These are phyloP conservation scores for Fusarium sp. DNA, from an alignment of 2,329 filamentous ascomycete species.

Conservation along the genomic window DNA sequence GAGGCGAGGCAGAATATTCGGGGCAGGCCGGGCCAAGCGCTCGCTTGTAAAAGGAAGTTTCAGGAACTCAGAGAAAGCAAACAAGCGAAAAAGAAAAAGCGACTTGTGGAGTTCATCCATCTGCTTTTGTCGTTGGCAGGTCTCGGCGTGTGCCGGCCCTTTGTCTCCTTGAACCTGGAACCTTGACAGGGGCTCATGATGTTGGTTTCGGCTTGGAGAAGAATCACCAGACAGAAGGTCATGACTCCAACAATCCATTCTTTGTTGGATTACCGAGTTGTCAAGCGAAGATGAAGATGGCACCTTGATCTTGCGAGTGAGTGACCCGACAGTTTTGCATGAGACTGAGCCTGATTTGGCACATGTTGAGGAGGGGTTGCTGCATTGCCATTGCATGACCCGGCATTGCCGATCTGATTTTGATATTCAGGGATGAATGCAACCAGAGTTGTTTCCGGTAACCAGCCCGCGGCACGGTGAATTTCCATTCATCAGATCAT, in stretches of 20 bases:
- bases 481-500: neutral
- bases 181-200: neutral
- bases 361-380: neutral
- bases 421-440: constrained; percentile 1
- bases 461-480: neutral
- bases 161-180: neutral
- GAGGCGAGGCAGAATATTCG: neutral
- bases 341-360: constrained; percentile 4
- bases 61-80: neutral
- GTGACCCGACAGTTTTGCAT: constrained; percentile 9
- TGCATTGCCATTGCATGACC: constrained; percentile 1
- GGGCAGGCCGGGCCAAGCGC: neutral
- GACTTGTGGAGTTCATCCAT: neutral
- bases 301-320: neutral
- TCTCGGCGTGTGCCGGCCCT: neutral
- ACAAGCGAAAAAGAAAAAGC: neutral
- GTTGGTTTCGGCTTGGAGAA: constrained; percentile 1
- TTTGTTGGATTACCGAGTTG: constrained; percentile 1
- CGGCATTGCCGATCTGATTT: constrained; percentile 17
- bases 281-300: neutral
- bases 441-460: constrained; percentile 5
- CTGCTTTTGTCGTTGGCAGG: neutral
- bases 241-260: constrained; percentile 4
- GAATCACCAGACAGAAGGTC: constrained; percentile 10
- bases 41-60: constrained; percentile 4